These are phyloP conservation scores for Solanum virginianum DNA, from an alignment of 257 asterid species.

Conservation along the genomic window DNA sequence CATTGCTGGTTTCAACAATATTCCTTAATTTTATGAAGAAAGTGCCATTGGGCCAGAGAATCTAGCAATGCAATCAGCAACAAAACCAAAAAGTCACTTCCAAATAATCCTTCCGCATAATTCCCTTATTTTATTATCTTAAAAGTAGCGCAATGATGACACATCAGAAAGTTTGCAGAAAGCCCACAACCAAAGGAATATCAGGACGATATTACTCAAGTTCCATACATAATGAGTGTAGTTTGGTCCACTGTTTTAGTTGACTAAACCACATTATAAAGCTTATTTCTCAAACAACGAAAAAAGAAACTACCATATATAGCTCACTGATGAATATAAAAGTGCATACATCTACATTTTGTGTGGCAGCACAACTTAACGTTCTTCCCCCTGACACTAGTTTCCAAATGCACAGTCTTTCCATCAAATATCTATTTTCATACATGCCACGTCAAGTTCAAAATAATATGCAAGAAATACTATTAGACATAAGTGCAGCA, in stretches of 20 bases:
- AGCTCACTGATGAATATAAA: too few species aligned
- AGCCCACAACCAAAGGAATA: not conserved
- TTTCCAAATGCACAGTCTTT: not conserved
- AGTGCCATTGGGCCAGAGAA: constrained; percentile 91
- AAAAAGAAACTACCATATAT: not conserved
- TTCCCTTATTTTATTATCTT: not conserved
- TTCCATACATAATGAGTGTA: not conserved
- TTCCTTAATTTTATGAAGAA: constrained; percentile 54
- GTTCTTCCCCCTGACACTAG: not conserved
- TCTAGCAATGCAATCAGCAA: constrained; percentile 21
- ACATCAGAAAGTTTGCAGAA: not conserved
- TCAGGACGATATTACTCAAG: not conserved
- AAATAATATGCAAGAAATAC: not conserved
- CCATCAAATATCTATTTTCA: not conserved
- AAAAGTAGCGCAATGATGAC: not conserved
- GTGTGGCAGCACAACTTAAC: not conserved
- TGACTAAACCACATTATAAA: not conserved
- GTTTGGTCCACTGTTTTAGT: not conserved
- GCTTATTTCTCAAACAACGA: not conserved
- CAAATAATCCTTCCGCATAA: not conserved
- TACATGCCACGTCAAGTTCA: not conserved
- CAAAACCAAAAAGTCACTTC: not conserved
- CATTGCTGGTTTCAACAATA: constrained; percentile 26
- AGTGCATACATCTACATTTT: not conserved
- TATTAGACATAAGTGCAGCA: not conserved